Percentiles rank a stretch among this genome's conserved stretches.
phyloP scores from a whole-genome alignment of 192 early-diverging fungal species.

The Chytriomyces hyalinus region DNA sequence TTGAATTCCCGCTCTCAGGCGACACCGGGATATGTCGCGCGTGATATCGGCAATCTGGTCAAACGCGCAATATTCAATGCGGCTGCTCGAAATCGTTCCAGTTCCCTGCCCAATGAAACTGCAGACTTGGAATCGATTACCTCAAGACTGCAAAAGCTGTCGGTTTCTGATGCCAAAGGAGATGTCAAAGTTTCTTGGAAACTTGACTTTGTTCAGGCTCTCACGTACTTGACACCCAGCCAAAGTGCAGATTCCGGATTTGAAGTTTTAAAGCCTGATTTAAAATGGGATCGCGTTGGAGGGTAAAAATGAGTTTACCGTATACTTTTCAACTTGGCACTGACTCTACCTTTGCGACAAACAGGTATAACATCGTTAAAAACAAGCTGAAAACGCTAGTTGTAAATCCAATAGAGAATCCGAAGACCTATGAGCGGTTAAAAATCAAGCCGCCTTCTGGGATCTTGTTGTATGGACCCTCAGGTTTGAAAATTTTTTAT shows the following conservation, averaged over 20 bases:
- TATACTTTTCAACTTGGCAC: background rate
- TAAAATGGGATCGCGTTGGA: constrained; percentile 70
- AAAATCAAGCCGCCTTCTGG: constrained; percentile 70
- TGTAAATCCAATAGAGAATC: constrained; percentile 1
- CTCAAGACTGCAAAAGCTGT: background rate
- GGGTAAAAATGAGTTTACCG: constrained; percentile 55
- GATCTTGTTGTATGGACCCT: constrained; percentile 88
- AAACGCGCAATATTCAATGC: constrained; percentile 10
- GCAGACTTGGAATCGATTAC: background rate
- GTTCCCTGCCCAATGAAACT: background rate
- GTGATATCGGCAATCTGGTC: constrained; percentile 17
- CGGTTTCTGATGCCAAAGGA: background rate
- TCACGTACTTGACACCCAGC: constrained; percentile 66
- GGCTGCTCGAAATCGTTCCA: background rate
- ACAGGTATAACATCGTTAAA: constrained; percentile 28
- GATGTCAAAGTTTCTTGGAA: constrained; percentile 31
- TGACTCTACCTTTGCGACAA: background rate
- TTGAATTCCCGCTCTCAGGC: background rate
- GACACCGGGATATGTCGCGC: constrained; percentile 22
- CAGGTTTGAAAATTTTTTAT: constrained; percentile 55
- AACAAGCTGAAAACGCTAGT: constrained; percentile 17
- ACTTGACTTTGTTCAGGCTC: constrained; percentile 59
- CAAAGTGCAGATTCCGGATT: constrained; percentile 63
- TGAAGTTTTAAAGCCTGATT: constrained; percentile 56
- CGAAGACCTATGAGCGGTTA: constrained; percentile 6